A percentile compares a stretch with the other conserved stretches of the same genome.
phyloP scores from a whole-genome alignment of 441 rosid species.

The Eruca vesicaria region DNA sequence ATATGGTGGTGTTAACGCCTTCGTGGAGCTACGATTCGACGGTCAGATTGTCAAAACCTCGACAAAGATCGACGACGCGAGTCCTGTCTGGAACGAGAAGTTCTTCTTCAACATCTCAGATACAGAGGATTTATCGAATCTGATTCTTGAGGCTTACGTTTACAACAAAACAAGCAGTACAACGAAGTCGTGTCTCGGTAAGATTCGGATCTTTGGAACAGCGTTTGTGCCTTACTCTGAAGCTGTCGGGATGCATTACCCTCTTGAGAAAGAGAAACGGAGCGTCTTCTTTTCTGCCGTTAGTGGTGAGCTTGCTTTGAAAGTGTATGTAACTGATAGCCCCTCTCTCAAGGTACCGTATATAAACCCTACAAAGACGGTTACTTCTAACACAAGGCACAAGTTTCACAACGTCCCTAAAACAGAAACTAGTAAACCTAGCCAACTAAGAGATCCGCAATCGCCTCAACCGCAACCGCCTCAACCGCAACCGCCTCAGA shows the following conservation, averaged over 20 bases:
- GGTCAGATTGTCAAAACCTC: constrained; percentile 69
- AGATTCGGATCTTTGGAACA: constrained; percentile 69
- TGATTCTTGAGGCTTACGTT: constrained; percentile 64
- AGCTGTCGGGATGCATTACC: constrained; percentile 77
- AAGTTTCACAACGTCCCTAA: constrained; percentile 1
- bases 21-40: constrained; percentile 86
- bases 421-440: constrained; percentile 7
- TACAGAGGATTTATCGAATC: constrained; percentile 54
- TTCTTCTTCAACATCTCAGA: constrained; percentile 85
- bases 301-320: constrained; percentile 81
- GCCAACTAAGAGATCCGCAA: constrained; percentile 23
- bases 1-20: constrained; percentile 56
- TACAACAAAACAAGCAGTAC: constrained; percentile 46
- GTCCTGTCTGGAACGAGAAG: constrained; percentile 84
- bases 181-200: constrained; percentile 64
- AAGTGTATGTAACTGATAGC: constrained; percentile 71
- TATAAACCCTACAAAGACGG: constrained; percentile 52
- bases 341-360: constrained; percentile 54
- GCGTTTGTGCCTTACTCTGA: constrained; percentile 76
- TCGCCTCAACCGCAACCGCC: constrained; percentile 28
- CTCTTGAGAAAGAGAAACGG: constrained; percentile 76
- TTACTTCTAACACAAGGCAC: constrained; percentile 34
- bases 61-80: constrained; percentile 61
- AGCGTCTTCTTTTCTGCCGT: constrained; percentile 39
- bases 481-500: constrained; percentile 15